These are phyloP conservation scores for Taphrina wiesneri DNA, from an alignment of 1,139 yeast genomes.

Conservation along the genomic window DNA sequence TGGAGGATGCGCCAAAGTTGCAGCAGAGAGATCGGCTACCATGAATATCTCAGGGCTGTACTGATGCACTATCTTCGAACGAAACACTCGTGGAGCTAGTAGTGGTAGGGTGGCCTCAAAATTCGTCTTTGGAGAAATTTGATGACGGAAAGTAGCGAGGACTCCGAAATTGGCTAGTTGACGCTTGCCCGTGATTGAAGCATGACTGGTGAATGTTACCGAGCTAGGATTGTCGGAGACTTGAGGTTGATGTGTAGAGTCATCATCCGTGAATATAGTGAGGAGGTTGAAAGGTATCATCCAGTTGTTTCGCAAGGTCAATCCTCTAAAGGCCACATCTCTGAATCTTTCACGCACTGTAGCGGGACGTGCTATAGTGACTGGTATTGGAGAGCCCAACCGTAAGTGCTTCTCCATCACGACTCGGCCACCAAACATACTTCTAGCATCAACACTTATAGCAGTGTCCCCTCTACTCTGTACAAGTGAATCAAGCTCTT, in stretches of 20 bases:
- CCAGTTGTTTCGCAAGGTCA: slow-evolving; percentile 27
- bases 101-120: slow-evolving; percentile 27
- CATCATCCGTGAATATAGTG: slow-evolving; percentile 5
- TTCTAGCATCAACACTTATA: slow-evolving; percentile 21
- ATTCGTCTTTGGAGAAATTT: slow-evolving; percentile 18
- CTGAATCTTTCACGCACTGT: slow-evolving; percentile 16
- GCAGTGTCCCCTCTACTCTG: slow-evolving; percentile 26
- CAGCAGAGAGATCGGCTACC: slow-evolving; percentile 9
- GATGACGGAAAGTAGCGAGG: slow-evolving; percentile 27
- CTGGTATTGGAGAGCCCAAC: slow-evolving; percentile 12
- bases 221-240: slow-evolving; percentile 9
- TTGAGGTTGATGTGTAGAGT: not conserved
- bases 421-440: slow-evolving; percentile 24
- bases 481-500: slow-evolving; percentile 31
- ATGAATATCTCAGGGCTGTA: slow-evolving; percentile 29
- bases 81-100: slow-evolving; percentile 21
- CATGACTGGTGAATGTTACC: slow-evolving; percentile 28
- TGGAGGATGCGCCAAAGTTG: slow-evolving; percentile 27
- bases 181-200: slow-evolving; percentile 22
- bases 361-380: slow-evolving; percentile 26
- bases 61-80: slow-evolving; percentile 28
- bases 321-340: slow-evolving; percentile 16
- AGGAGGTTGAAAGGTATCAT: slow-evolving; percentile 28
- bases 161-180: slow-evolving; percentile 31
- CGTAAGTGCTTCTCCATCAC: slow-evolving; percentile 23